Evolutionary conservation across 2,329 filamentous ascomycete genomes (phyloP), one percentile per base, ranked within the genome.

Genomic region (Paecilomyces niveus): DNA sequence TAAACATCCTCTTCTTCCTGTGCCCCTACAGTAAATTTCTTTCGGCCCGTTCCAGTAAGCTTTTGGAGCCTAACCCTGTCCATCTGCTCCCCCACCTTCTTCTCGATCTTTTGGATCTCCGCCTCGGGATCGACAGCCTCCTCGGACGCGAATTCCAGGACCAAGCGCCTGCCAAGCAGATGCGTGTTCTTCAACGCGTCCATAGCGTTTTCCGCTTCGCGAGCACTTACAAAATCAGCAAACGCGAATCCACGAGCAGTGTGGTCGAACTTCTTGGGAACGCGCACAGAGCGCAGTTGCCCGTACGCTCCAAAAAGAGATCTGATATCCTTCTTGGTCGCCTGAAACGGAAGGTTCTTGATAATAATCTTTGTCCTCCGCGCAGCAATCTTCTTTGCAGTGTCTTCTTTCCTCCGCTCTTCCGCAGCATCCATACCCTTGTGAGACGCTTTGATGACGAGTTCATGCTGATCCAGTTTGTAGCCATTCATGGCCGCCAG

Each of bases 271-370:
- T 97, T 97, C 80, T 96, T 92, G 56, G 94, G 94, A 69, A 99
- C 85, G 63, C 94, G 89, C 61, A 99, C 90, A 56, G 92, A 93
- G 69, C 91, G 89, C 62, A 99, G 85, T 72, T 96, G 89, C 53
- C 94, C 95, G 76, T 97, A 97, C 35, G 90, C 87, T 61, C 89
- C 86, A 72, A 97, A 92, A 50, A 97, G 81, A 57, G 88, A 81
- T 62, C 90, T 85, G 59, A 99, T 83, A 72, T 99, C 94, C 74
- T 95, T 94, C 80, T 96, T 97, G 57, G 87, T 89, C 54, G 90
- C 89, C 78, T 97, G 91, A 79, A 99, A 99, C 21, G 94, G 93
- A 75, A 99, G 79, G 79, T 99, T 99, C 81, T 97, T 99, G 80
- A 99, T 89, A 75, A 97, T 88, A 70, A 99, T 89, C 82, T 97